A percentile compares a stretch with the other conserved stretches of the same genome.
phyloP scores from a whole-genome alignment of 768 basidiomycete species.

The Sarcodon aspratus region DNA sequence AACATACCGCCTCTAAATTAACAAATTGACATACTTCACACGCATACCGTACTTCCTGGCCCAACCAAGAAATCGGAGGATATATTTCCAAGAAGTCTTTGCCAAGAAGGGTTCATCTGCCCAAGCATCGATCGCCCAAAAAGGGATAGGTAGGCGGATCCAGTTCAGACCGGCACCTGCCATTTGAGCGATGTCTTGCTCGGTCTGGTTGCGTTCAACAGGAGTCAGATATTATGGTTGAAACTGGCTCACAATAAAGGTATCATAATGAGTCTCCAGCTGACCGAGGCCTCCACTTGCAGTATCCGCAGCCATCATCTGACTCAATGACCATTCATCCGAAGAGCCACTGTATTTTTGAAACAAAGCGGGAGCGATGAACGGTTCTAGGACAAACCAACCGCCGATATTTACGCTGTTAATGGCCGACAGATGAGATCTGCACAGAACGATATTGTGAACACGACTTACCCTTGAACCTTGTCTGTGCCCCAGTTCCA shows the following conservation, averaged over 20 bases:
- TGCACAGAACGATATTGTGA: slow-evolving; percentile 19
- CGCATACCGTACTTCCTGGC: slow-evolving; percentile 85
- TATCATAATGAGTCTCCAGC: slow-evolving; percentile 72
- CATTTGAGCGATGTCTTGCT: slow-evolving; percentile 82
- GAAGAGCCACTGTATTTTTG: slow-evolving; percentile 41
- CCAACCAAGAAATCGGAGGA: slow-evolving; percentile 71
- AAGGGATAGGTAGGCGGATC: slow-evolving; percentile 74
- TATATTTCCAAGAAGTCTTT: slow-evolving; percentile 76
- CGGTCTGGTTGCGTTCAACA: slow-evolving; percentile 40
- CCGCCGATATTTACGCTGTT: slow-evolving; percentile 63
- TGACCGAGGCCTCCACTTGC: slow-evolving; percentile 49
- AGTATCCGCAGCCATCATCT: slow-evolving; percentile 53
- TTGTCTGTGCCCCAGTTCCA: slow-evolving; percentile 64
- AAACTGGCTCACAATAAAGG: slow-evolving; percentile 58
- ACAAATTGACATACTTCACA: slow-evolving; percentile 19
- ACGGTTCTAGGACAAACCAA: slow-evolving; percentile 72
- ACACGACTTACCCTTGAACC: slow-evolving; percentile 29
- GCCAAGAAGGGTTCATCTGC: slow-evolving; percentile 71
- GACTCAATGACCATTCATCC: slow-evolving; percentile 68
- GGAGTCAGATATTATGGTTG: neutral
- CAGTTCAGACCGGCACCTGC: slow-evolving; percentile 85
- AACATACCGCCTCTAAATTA: no score
- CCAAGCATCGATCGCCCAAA: slow-evolving; percentile 81
- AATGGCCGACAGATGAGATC: neutral
- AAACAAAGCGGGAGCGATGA: slow-evolving; percentile 57